Conservation (phyloP, 164 flowering plant species). For the Malania oleifera region DNA sequence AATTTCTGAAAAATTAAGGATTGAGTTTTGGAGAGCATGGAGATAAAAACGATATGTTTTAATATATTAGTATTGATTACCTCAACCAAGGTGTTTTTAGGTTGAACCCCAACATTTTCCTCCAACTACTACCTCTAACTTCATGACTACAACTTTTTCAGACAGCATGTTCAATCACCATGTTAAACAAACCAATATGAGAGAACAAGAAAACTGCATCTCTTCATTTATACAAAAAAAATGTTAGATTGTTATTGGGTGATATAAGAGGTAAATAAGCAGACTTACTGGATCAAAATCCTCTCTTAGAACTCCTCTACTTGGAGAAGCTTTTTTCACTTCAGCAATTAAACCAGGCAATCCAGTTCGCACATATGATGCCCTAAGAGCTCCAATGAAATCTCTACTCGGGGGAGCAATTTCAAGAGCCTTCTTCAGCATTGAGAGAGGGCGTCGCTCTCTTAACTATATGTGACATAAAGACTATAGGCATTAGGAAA, state of each 20-base stretch:
- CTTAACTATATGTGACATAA: constrained; percentile 50
- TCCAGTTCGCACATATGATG: constrained; percentile 61
- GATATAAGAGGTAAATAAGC: neutral
- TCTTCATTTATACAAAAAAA: no score
- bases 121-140: no score
- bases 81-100: no score
- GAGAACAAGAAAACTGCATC: neutral
- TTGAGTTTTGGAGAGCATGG: no score
- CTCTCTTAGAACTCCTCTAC: constrained; percentile 86
- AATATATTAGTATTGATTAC: no score
- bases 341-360: constrained; percentile 94
- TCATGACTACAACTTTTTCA: no score
- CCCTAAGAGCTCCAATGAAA: constrained; percentile 79
- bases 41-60: no score
- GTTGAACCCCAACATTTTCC: no score
- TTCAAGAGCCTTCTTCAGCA: constrained; percentile 45
- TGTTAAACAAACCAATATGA: neutral
- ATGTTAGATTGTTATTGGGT: no score
- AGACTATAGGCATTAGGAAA: constrained; percentile 1
- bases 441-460: constrained; percentile 46
- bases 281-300: constrained; percentile 81
- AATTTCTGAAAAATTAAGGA: no score
- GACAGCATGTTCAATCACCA: no score
- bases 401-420: constrained; percentile 71
- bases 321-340: constrained; percentile 99